Conservation (phyloP, 1,139 yeast species). For the Lodderomyces oxycetoniae region DNA sequence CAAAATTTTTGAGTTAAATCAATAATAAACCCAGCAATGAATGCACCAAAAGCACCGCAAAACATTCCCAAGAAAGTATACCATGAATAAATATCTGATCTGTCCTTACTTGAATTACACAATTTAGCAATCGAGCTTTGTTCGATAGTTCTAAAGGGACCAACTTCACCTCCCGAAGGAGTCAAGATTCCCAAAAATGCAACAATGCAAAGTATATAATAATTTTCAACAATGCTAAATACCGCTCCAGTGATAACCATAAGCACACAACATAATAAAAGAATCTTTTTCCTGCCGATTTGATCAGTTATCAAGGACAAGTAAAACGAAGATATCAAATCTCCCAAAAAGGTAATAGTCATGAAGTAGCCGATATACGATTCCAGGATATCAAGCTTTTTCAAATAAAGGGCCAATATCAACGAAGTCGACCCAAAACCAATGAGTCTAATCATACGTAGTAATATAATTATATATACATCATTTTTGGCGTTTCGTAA, state of each 20-base stretch:
- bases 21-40: slow-evolving; percentile 27
- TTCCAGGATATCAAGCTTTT: slow-evolving; percentile 28
- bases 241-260: slow-evolving; percentile 31
- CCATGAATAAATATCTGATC: slow-evolving; percentile 43
- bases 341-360: slow-evolving; percentile 37
- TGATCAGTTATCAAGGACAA: slow-evolving; percentile 31
- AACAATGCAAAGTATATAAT: slow-evolving; percentile 20
- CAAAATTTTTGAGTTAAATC: slow-evolving; percentile 18
- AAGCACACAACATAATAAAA: slow-evolving; percentile 24
- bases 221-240: slow-evolving; percentile 20
- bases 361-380: slow-evolving; percentile 34
- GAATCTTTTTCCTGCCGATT: slow-evolving; percentile 30
- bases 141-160: slow-evolving; percentile 40
- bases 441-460: slow-evolving; percentile 34
- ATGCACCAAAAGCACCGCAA: slow-evolving; percentile 36
- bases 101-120: slow-evolving; percentile 19
- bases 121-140: slow-evolving; percentile 37
- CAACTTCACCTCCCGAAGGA: slow-evolving; percentile 43
- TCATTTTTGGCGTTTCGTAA: slow-evolving; percentile 23
- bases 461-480: slow-evolving; percentile 26
- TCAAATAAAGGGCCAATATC: slow-evolving; percentile 35
- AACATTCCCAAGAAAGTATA: slow-evolving; percentile 36
- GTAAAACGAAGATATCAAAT: slow-evolving; percentile 30
- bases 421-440: slow-evolving; percentile 42
- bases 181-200: slow-evolving; percentile 36